Base-by-base conservation (phyloP, 352 stramenopile species). In the Globisporangium echinulatum region DNA sequence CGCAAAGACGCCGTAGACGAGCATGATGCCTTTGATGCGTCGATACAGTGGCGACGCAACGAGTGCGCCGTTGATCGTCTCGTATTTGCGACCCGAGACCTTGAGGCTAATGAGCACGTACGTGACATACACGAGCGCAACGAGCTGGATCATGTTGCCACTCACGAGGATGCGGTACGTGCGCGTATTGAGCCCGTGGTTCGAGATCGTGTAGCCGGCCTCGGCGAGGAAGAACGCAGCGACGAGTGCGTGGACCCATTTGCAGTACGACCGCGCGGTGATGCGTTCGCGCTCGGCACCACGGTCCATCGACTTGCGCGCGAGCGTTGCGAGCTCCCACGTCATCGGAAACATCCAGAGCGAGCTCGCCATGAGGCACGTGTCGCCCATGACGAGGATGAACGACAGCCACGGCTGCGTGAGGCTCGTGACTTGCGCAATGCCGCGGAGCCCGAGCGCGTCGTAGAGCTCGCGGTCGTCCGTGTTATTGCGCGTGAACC, bases 1-100 rank as follows among this genome's bases (percentile, higher is more conserved):
- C 36, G 68, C 70, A 54, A 79, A 81, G 10, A 70, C 19, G 14
- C 68, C 64, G 60, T 75, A 82, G 49, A 82, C 72, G 49, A 84
- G 56, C 77, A 87, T 81, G 66, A 87, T 85, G 52, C 67, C 64
- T 51, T 80, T 79, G 62, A 87, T 71, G 53, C 77, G 76, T 7
- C 70, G 68, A 58, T 88, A 88, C 6, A 87, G 63, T 6, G 77
- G 79, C 1, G 78, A 87, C 50, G 72, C 49, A 5, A 83, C 75
- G 46, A 75, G 63, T 1, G 58, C 58, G 46, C 77, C 74, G 15
- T 75, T 60, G 33, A 87, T 69, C 25, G 60, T 69, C 61, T 84
- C 77, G 58, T 82, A 79, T 42, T 87, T 84, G 33, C 71, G 66
- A 9, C 77, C 75, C 9, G 64, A 63, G 52, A 55, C 68, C 53